Base-by-base conservation (phyloP, 2,329 filamentous ascomycete genomes). In the Aspergillus sp. region DNA sequence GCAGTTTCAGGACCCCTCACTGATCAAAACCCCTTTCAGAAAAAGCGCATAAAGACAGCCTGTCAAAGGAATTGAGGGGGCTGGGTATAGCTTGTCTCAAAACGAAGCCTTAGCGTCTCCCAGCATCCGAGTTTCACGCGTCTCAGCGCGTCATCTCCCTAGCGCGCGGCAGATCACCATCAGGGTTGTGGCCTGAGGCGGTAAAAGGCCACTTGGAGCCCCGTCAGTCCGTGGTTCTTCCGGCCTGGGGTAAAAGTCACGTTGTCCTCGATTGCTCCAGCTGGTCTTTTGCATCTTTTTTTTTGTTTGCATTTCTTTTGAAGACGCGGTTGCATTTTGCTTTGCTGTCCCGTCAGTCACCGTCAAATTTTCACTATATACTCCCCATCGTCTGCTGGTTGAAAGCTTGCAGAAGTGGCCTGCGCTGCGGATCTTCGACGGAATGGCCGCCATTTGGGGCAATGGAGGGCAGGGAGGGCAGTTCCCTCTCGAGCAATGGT, bases 401-500 rank as follows among this genome's bases (percentile, higher is more conserved):
- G 24, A 45, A 9, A 32, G 11, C 15, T 47, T 47, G 18, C 32
- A 48, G 36, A 41, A 30, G 48, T 36, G 42, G 45, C 49, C 32
- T 53, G 32, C 32, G 48, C 55, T 24, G 43, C 32, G 38, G 44
- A 54, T 58, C 56, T 55, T 48, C 42, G 49, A 48, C 48, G 68
- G 58, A 47, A 78, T 78, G 76, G 76, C 75, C 55, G 76, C 73
- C 44, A 64, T 79, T 41, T 78, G 74, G 70, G 77, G 74, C 32
- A 77, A 77, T 62, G 76, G 71, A 48, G 76, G 70, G 13, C 76
- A 78, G 56, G 78, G 79, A 61, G 80, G 81, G 55, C 82, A 84
- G 61, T 81, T 96, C 69, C 95, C 93, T 42, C 83, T 99, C 7
- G 95, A 98, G 76, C 89, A 93, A 66, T 99, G 95, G 95, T 98